Percentiles rank a stretch among this genome's conserved stretches.
phyloP scores from a whole-genome alignment of 225 moss, liverwort and hornwort genomes.

The Sphagnum tenellum region DNA sequence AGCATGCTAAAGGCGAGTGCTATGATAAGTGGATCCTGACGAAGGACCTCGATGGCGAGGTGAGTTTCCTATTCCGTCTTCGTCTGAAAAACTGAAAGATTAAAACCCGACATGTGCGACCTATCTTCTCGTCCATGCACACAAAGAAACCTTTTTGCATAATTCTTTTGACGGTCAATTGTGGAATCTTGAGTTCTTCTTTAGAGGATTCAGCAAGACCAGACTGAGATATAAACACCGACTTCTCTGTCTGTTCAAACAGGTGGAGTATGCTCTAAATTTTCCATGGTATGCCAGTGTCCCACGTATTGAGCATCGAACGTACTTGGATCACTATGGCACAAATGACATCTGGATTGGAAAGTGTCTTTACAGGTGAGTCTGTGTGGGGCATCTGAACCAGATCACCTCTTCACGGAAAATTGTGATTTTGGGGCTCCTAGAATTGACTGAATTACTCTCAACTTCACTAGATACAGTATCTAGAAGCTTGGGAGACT shows the following conservation, averaged over 20 bases:
- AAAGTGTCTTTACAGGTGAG: slow-evolving; percentile 27
- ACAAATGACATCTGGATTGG: slow-evolving; percentile 46
- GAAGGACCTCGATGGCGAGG: slow-evolving; percentile 72
- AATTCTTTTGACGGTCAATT: too few relatives aligned
- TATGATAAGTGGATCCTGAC: slow-evolving; percentile 73
- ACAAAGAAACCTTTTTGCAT: too few relatives aligned
- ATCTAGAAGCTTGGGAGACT: neutral
- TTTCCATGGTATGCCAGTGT: slow-evolving; percentile 38
- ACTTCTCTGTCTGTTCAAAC: neutral
- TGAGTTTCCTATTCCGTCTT: neutral
- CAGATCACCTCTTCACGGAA: too few relatives aligned
- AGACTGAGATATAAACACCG: too few relatives aligned
- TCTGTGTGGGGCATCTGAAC: neutral
- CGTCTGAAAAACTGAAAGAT: too few relatives aligned
- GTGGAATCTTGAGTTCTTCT: too few relatives aligned
- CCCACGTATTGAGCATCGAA: slow-evolving; percentile 38
- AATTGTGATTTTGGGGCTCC: too few relatives aligned
- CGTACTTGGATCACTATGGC: slow-evolving; percentile 38
- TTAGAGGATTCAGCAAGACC: too few relatives aligned
- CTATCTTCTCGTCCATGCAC: too few relatives aligned
- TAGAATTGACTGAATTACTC: neutral
- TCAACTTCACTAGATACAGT: neutral
- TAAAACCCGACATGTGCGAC: too few relatives aligned
- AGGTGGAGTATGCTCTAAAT: slow-evolving; percentile 33
- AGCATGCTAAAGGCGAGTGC: slow-evolving; percentile 31